Evolutionary conservation across 257 asterid genomes (phyloP).

Genomic region (Cinchona pubescens): DNA sequence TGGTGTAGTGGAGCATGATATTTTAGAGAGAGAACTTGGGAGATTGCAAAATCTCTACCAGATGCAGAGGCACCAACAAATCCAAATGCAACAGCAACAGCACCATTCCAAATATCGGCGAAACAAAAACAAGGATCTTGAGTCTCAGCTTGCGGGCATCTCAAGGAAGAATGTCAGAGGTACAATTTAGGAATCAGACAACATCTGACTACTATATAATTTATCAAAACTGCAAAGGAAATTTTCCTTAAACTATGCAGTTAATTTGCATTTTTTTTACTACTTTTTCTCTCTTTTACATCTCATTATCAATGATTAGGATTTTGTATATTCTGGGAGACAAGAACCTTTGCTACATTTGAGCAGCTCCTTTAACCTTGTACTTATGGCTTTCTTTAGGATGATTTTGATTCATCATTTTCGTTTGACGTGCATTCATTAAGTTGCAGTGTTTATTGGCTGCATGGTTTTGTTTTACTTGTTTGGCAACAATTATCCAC

Average conservation of each 20-base stretch:
- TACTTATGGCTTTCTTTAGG: neutral
- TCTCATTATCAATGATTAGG: constrained; percentile 2
- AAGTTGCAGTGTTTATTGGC: neutral
- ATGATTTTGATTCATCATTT: neutral
- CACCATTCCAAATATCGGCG: constrained; percentile 44
- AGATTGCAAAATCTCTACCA: constrained; percentile 62
- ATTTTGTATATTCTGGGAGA: neutral
- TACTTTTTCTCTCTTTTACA: neutral
- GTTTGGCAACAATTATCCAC: neutral
- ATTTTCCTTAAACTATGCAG: neutral
- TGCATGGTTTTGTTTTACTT: neutral
- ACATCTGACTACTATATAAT: constrained; percentile 15
- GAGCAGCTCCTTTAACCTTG: neutral
- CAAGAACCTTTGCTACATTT: neutral
- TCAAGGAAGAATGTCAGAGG: constrained; percentile 32
- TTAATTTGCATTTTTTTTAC: too few species aligned
- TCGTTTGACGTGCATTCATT: neutral
- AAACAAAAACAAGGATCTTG: constrained; percentile 47
- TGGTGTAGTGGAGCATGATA: constrained; percentile 80
- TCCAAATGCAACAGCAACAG: constrained; percentile 41
- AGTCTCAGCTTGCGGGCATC: constrained; percentile 31
- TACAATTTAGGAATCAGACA: constrained; percentile 30
- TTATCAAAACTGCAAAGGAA: constrained; percentile 6
- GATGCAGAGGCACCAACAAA: constrained; percentile 50
- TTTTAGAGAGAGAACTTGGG: constrained; percentile 73